These are phyloP conservation scores for Psidium guajava DNA, from an alignment of 345 rosid species.

Conservation along the genomic window DNA sequence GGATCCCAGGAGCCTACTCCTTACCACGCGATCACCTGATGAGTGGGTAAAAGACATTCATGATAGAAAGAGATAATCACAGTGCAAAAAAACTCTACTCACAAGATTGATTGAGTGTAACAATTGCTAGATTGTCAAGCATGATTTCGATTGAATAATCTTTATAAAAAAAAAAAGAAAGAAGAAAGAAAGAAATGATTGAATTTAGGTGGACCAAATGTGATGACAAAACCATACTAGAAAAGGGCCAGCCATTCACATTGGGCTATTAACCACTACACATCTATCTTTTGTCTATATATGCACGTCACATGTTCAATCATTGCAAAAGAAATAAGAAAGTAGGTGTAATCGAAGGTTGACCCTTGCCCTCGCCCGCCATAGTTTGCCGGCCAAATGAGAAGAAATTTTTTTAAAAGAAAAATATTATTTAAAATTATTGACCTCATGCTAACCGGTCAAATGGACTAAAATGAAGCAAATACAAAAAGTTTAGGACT, in stretches of 20 bases:
- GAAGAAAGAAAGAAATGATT: background rate
- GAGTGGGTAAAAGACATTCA: no score
- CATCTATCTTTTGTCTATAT: background rate
- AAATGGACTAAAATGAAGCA: no score
- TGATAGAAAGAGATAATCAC: background rate
- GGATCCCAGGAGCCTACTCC: no score
- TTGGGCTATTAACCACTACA: no score
- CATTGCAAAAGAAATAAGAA: background rate
- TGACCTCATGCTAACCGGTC: rapidly evolving
- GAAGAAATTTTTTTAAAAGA: no score
- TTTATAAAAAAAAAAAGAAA: background rate
- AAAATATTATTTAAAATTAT: no score
- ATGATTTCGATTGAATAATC: background rate
- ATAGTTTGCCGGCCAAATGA: background rate
- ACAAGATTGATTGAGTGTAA: background rate
- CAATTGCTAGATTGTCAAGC: background rate
- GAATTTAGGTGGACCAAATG: background rate
- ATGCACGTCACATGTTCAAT: background rate
- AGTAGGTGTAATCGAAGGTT: background rate
- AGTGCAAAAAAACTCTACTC: background rate
- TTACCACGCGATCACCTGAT: no score
- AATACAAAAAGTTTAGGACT: no score
- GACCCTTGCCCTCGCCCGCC: background rate
- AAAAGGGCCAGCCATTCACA: background rate
- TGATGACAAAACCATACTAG: background rate